Base-by-base conservation (phyloP, 2,329 filamentous ascomycete species). In the Emericellopsis atlantica region DNA sequence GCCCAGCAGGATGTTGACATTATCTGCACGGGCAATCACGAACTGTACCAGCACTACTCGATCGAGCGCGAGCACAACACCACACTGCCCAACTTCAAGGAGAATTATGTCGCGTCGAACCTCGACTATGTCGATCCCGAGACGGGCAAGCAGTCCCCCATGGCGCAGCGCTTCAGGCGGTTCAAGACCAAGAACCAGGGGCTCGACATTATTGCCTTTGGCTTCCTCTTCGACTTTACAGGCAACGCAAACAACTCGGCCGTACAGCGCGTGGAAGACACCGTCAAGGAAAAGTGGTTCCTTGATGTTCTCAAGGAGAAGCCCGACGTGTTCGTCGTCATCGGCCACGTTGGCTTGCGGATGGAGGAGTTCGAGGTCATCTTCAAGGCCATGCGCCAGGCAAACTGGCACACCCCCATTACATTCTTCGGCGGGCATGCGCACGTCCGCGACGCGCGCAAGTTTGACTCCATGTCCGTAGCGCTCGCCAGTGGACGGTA, bases 141-240 rank as follows among this genome's bases (percentile, higher is more conserved):
- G 43, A 84, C 81, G 1, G 81, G 82, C 15, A 69, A 85, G 47
- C 69, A 75, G 34, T 74, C 82, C 40, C 84, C 89, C 2, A 74
- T 95, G 51, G 87, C 88, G 6, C 80, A 79, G 50, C 75, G 89
- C 10, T 96, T 81, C 61, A 81, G 83, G 57, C 92, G 86, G 55
- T 95, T 98, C 61, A 88, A 76, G 43, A 98, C 92, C 6, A 88
- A 89, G 67, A 87, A 93, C 49, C 85, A 86, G 49, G 84, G 82
- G 5, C 79, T 95, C 44, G 75, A 82, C 14, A 77, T 98, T 43
- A 67, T 94, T 38, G 85, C 90, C 0, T 89, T 98, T 58, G 92
- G 92, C 2, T 96, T 98, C 60, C 65, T 98, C 4, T 98, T 95
- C 60, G 80, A 98, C 62, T 98, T 98, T 52, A 85, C 76, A 1